Evolutionary conservation across 2,329 filamentous ascomycete species (phyloP).

Genomic region (Neoarthrinium moseri): DNA sequence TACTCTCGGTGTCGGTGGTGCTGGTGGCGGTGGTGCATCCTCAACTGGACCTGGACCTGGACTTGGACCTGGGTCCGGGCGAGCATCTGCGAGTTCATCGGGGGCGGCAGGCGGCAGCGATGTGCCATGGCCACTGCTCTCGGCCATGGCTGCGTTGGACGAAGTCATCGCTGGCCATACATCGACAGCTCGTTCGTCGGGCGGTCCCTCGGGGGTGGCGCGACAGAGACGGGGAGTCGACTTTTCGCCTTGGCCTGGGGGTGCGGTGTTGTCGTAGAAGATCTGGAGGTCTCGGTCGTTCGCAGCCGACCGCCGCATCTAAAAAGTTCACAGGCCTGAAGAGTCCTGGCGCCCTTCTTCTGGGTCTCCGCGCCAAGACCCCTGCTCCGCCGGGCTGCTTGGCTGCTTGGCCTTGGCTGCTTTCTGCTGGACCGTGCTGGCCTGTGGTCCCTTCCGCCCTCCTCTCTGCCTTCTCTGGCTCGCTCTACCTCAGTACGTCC

Average conservation of each 20-base stretch:
- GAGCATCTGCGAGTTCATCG: slow-evolving; percentile 11
- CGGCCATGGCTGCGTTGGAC: slow-evolving; percentile 35
- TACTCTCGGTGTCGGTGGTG: not conserved
- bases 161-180: slow-evolving; percentile 59
- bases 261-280: not conserved
- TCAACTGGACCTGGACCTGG: too few relatives aligned
- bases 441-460: too few relatives aligned
- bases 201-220: slow-evolving; percentile 15
- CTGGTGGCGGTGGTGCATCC: too few relatives aligned
- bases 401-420: too few relatives aligned
- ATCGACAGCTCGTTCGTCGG: slow-evolving; percentile 56
- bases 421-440: too few relatives aligned
- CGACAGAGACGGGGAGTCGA: not conserved
- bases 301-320: slow-evolving; percentile 8
- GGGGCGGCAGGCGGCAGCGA: slow-evolving; percentile 8
- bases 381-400: too few relatives aligned
- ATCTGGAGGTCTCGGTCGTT: not conserved
- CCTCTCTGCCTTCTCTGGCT: too few relatives aligned
- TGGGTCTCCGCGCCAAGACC: slow-evolving; percentile 4
- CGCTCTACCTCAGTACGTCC: too few relatives aligned
- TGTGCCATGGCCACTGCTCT: not conserved
- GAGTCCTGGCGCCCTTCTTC: not conserved
- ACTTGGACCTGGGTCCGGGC: slow-evolving; percentile 11
- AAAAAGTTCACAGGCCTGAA: slow-evolving; percentile 6
- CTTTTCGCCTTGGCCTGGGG: too few relatives aligned